Percentiles rank a stretch among this genome's conserved stretches.
phyloP scores from a whole-genome alignment of 2,329 filamentous ascomycete species.

The Aaosphaeria arxii region DNA sequence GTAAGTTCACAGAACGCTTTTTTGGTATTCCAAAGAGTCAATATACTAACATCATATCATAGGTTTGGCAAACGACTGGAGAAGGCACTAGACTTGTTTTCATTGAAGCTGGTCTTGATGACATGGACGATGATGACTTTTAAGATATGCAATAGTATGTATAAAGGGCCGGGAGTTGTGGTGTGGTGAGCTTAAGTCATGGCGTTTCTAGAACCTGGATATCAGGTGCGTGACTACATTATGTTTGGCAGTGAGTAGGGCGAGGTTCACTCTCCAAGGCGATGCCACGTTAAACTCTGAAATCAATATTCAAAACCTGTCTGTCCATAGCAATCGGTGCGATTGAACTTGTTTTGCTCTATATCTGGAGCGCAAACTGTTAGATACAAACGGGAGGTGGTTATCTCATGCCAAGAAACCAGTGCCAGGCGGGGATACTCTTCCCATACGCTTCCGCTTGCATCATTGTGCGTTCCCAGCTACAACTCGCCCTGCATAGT shows the following conservation, averaged over 20 bases:
- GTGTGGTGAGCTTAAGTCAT: conserved; percentile 2
- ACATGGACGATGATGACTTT: conserved; percentile 41
- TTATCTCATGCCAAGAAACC: too few species aligned
- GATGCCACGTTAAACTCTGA: too few species aligned
- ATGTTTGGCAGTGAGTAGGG: background rate
- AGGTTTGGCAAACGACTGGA: conserved; percentile 56
- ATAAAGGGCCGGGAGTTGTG: conserved; percentile 7
- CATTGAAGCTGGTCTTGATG: conserved; percentile 50
- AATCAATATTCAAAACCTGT: too few species aligned
- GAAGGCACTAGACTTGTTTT: conserved; percentile 55
- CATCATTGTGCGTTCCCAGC: too few species aligned
- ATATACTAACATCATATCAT: conserved; percentile 25
- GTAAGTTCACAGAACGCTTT: conserved; percentile 57
- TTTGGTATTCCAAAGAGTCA: background rate
- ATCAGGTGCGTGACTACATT: background rate
- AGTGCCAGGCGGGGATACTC: too few species aligned
- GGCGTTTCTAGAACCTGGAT: conserved; percentile 2
- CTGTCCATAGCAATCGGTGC: too few species aligned
- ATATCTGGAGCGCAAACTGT: too few species aligned
- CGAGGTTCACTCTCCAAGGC: too few species aligned
- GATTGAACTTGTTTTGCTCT: too few species aligned
- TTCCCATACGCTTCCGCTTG: too few species aligned
- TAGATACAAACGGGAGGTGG: too few species aligned
- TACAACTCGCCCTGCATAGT: too few species aligned
- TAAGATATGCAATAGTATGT: conserved; percentile 12